Base-by-base conservation (phyloP, 257 asterid species). In the Solanum megistacrolobum region DNA sequence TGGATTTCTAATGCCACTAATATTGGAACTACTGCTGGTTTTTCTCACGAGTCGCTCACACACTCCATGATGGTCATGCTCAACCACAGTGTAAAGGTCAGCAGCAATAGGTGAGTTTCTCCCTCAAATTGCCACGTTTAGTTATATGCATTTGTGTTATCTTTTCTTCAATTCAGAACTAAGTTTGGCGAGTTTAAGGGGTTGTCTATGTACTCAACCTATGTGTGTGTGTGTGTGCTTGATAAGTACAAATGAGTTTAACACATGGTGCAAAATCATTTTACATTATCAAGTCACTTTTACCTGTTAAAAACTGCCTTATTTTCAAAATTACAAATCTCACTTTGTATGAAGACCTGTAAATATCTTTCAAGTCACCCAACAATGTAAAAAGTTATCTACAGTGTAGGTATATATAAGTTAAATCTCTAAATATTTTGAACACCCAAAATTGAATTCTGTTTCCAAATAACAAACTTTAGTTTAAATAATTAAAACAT, bases 81-180 rank as follows among this genome's bases (percentile, higher is more conserved):
- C 94, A 90, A n/a, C 93, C 92, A 43, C 93, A 88, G 16, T 94
- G 89, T 32, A 90, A 90, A 68, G 90, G 86, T 89, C 98, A 93
- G 87, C 96, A 96, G 83, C 94, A 93, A 88, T 96, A 93, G 92
- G 95, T 95, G 1, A 97, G 94, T 91, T 91, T 94, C 76, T 88
- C 92, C 20, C 83, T 95, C 89, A 95, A 93, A 94, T 52, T 93
- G 65, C 94, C 94, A 12, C 81, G 93, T 73, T 72, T 94, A 91
- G 76, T 94, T 25, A 89, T 96, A 85, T 97, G 95, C 25, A 27
- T 92, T 76, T 87, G 92, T 90, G 98, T 95, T 76, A 89, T 96
- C 84, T 88, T 93, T 82, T 92, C 95, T 90, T 90, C 95, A 62
- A 88, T 62, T 71, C 92, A 93, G 95, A 88, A 91, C 86, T 95